A percentile compares a stretch with the other conserved stretches of the same genome.
Conservation (phyloP, 306 rosid genomes). For the Quillaja saponaria region DNA sequence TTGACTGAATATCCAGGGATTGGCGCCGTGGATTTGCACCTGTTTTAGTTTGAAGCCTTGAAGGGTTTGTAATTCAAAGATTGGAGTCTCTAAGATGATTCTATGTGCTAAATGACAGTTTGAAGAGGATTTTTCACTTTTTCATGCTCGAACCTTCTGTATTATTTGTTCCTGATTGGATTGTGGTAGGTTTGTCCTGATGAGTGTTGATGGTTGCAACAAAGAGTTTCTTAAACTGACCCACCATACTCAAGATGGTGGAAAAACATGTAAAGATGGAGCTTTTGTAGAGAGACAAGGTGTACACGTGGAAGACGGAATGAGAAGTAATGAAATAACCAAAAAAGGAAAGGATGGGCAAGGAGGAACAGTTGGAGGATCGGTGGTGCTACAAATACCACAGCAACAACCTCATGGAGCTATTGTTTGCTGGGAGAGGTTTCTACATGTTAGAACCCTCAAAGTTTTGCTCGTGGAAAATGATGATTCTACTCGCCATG, state of each 20-base stretch:
- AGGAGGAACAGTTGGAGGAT: constrained; percentile 41
- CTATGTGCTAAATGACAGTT: constrained; percentile 36
- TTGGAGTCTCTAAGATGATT: constrained; percentile 32
- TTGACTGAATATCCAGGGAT: constrained; percentile 24
- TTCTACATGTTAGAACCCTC: constrained; percentile 74
- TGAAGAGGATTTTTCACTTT: constrained; percentile 41
- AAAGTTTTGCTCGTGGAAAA: constrained; percentile 86
- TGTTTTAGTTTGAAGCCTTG: constrained; percentile 28
- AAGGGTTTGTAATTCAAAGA: constrained; percentile 16
- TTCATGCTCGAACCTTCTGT: constrained; percentile 38
- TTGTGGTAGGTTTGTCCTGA: constrained; percentile 52
- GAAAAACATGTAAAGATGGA: constrained; percentile 39
- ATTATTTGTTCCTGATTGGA: constrained; percentile 29
- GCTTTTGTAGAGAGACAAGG: constrained; percentile 36
- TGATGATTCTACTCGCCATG: constrained; percentile 86
- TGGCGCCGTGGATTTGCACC: constrained; percentile 8
- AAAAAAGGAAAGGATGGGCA: constrained; percentile 49
- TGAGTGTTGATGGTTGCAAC: constrained; percentile 51
- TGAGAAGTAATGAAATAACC: constrained; percentile 46
- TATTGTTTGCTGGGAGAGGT: constrained; percentile 86
- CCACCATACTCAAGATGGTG: constrained; percentile 39
- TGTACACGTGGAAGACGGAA: constrained; percentile 38
- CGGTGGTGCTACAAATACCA: constrained; percentile 42
- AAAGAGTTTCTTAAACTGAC: constrained; percentile 44
- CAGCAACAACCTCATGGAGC: constrained; percentile 73